Evolutionary conservation across 1,139 yeast species (phyloP).

Genomic region (Yamadazyma triangularis): DNA sequence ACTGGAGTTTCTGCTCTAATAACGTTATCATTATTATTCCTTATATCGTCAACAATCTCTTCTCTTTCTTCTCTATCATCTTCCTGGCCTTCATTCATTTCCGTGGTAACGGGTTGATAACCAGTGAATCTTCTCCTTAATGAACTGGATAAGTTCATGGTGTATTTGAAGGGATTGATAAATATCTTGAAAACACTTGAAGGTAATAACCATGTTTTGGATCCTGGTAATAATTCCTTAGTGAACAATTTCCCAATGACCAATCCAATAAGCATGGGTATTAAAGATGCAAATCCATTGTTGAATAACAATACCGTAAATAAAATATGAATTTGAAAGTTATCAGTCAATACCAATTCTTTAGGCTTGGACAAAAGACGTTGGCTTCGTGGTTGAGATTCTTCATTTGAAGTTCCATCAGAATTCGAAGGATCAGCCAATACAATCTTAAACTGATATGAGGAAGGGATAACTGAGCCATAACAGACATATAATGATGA

Average conservation of each 20-base stretch:
- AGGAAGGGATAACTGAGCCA: slow-evolving; percentile 53
- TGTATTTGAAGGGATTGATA: slow-evolving; percentile 19
- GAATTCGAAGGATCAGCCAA: slow-evolving; percentile 20
- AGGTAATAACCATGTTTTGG: slow-evolving; percentile 50
- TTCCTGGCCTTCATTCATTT: slow-evolving; percentile 9
- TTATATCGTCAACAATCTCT: slow-evolving; percentile 22
- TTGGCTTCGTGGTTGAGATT: slow-evolving; percentile 6
- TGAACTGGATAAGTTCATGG: slow-evolving; percentile 3
- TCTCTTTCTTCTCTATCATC: slow-evolving; percentile 7
- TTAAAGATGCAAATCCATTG: slow-evolving; percentile 48
- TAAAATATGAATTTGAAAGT: slow-evolving; percentile 51
- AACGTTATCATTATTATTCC: slow-evolving; percentile 19
- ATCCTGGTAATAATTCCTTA: slow-evolving; percentile 58
- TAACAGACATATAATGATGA: slow-evolving; percentile 59
- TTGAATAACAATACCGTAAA: slow-evolving; percentile 48
- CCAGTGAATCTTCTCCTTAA: slow-evolving; percentile 6
- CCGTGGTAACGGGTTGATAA: slow-evolving; percentile 16
- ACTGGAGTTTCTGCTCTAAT: slow-evolving; percentile 53
- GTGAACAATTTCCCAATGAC: slow-evolving; percentile 53
- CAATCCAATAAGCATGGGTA: slow-evolving; percentile 56
- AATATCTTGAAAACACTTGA: slow-evolving; percentile 19
- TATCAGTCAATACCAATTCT: slow-evolving; percentile 47
- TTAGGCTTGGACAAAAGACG: slow-evolving; percentile 8
- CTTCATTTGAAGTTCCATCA: background rate
- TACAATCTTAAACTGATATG: slow-evolving; percentile 53